Conservation (phyloP, 129 eudicot genomes). For the Arctium minus region DNA sequence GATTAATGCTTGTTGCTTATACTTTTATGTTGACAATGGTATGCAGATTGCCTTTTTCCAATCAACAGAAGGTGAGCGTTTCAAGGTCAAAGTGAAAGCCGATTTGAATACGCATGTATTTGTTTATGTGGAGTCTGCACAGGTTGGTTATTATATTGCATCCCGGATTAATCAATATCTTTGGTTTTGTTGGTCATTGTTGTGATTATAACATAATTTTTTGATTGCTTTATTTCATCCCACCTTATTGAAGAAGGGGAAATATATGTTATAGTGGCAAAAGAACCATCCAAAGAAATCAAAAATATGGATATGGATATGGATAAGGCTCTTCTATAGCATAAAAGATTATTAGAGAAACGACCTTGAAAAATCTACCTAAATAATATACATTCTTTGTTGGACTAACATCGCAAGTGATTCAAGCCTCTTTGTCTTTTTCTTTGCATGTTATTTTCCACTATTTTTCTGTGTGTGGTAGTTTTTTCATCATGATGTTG, state of each 20-base stretch:
- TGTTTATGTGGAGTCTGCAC: slow-evolving; percentile 58
- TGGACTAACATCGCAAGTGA: background rate
- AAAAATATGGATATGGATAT: slow-evolving; percentile 58
- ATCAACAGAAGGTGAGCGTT: slow-evolving; percentile 48
- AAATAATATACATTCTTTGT: background rate
- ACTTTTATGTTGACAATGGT: background rate
- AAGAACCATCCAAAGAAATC: slow-evolving; percentile 13
- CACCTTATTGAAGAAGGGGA: slow-evolving; percentile 68
- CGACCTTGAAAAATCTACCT: background rate
- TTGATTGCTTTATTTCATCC: background rate
- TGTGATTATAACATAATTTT: background rate
- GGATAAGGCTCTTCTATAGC: slow-evolving; percentile 24
- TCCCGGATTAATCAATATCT: background rate
- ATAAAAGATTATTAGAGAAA: no score
- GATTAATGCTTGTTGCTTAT: background rate
- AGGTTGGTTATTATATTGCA: slow-evolving; percentile 31
- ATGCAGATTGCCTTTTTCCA: slow-evolving; percentile 59
- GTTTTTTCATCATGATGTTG: no score
- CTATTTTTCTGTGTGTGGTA: background rate
- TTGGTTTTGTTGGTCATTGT: background rate
- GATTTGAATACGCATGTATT: slow-evolving; percentile 60
- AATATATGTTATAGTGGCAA: slow-evolving; percentile 48
- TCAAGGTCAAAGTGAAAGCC: slow-evolving; percentile 53
- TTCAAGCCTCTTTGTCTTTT: background rate
- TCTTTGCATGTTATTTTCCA: background rate